Evolutionary conservation across 495 filamentous ascomycete genomes (phyloP).

Genomic region (Beverwykella pulmonaria): DNA sequence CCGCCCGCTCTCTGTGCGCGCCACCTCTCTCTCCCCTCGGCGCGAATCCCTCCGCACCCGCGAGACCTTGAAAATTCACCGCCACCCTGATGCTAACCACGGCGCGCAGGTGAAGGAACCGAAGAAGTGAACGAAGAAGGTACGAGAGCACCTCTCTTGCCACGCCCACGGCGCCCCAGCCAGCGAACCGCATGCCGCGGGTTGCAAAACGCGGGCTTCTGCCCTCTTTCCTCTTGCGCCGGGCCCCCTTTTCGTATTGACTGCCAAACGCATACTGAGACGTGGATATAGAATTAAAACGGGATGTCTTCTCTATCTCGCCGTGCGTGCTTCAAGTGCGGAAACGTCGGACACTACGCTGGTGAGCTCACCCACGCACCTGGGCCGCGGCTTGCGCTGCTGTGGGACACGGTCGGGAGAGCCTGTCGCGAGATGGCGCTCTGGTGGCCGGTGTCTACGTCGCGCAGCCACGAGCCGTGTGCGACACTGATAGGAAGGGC

Average conservation of each 20-base stretch:
- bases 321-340: conserved; percentile 99
- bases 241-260: conserved; percentile 13
- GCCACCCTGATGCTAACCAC: conserved; percentile 10
- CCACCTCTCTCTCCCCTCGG: neutral
- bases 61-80: neutral
- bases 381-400: conserved; percentile 26
- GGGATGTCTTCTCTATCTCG: conserved; percentile 90
- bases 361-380: conserved; percentile 49
- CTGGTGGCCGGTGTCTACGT: neutral
- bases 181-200: neutral
- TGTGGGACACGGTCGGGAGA: conserved; percentile 19
- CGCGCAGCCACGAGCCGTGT: conserved; percentile 9
- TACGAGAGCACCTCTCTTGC: conserved; percentile 12
- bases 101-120: conserved; percentile 31
- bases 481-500: neutral
- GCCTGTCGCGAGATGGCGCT: conserved; percentile 9
- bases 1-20: conserved; percentile 5
- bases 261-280: conserved; percentile 14
- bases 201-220: conserved; percentile 6
- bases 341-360: conserved; percentile 98
- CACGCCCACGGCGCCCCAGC: neutral
- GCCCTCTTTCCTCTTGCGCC: neutral
- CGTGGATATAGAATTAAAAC: conserved; percentile 8
- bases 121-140: conserved; percentile 32
- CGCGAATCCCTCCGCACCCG: neutral